Conservation (phyloP, 75 land plant species). For the Ceratopteris richardii region DNA sequence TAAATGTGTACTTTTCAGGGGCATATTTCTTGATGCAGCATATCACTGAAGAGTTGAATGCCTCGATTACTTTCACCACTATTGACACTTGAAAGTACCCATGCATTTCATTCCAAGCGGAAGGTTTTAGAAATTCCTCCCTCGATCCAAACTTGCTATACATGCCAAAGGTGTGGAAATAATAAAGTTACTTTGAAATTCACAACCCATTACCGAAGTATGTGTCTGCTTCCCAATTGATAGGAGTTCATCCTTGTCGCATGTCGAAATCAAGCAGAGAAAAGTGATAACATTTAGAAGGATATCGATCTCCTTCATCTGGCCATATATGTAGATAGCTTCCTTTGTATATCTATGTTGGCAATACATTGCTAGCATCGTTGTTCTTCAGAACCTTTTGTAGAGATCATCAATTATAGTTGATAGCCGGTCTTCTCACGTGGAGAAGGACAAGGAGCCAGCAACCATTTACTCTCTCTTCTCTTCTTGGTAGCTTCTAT, state of each 20-base stretch:
- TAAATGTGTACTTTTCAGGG: constrained; percentile 3
- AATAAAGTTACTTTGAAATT: constrained; percentile 26
- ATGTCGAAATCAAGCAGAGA: neutral
- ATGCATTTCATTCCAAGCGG: constrained; percentile 10
- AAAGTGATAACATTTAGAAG: neutral
- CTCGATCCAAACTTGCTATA: constrained; percentile 26
- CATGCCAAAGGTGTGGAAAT: constrained; percentile 40
- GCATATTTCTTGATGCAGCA: constrained; percentile 5
- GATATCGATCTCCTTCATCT: neutral
- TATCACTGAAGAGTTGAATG: constrained; percentile 2
- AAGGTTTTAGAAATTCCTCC: neutral
- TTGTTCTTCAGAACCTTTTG: too few species aligned
- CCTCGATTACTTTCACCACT: constrained; percentile 4
- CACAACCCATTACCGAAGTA: constrained; percentile 16
- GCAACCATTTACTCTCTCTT: too few species aligned
- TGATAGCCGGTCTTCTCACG: too few species aligned
- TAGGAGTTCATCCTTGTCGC: neutral
- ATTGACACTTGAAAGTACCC: neutral
- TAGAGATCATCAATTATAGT: too few species aligned
- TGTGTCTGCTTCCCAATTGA: constrained; percentile 40
- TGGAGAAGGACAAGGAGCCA: too few species aligned
- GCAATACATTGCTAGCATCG: constrained; percentile 14
- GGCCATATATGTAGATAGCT: constrained; percentile 3
- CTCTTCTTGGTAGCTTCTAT: too few species aligned
- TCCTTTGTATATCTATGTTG: constrained; percentile 13